These are phyloP conservation scores for Colletotrichum godetiae DNA, from an alignment of 2,329 filamentous ascomycete species.

Conservation along the genomic window DNA sequence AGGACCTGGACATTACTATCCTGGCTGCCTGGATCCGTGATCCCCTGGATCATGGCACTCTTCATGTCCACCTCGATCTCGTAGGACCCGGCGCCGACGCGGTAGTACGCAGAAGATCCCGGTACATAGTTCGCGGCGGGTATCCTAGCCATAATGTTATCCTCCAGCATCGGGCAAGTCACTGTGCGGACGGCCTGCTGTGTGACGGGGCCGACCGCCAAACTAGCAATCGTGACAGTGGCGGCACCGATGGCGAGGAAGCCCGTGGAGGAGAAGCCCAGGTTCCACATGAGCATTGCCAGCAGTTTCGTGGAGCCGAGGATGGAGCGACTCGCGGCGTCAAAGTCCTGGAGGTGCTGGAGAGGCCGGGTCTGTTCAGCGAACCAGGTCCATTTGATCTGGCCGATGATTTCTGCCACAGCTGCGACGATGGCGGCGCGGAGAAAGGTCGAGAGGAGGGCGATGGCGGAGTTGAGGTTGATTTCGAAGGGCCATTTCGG, in stretches of 20 bases:
- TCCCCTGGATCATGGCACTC: conserved; percentile 43
- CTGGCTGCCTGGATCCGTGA: conserved; percentile 40
- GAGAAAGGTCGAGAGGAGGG: conserved; percentile 33
- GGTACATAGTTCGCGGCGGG: conserved; percentile 31
- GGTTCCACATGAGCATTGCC: conserved; percentile 3
- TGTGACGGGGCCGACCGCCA: conserved; percentile 44
- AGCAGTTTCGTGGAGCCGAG: conserved; percentile 42
- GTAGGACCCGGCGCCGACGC: conserved; percentile 36
- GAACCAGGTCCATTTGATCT: conserved; percentile 48
- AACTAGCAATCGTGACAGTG: conserved; percentile 41
- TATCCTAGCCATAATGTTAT: neutral
- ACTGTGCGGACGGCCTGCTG: conserved; percentile 44
- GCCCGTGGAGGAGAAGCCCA: conserved; percentile 23
- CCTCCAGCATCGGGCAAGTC: conserved; percentile 22
- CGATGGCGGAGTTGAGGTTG: conserved; percentile 39
- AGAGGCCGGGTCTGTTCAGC: conserved; percentile 41
- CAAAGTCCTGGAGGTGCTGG: conserved; percentile 44
- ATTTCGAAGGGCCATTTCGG: conserved; percentile 40
- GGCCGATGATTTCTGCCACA: conserved; percentile 44
- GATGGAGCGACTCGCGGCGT: conserved; percentile 44
- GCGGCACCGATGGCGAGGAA: conserved; percentile 38
- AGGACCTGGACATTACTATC: conserved; percentile 32
- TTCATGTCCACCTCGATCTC: conserved; percentile 45
- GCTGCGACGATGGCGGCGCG: conserved; percentile 42
- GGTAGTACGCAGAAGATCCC: conserved; percentile 37